A percentile compares a stretch with the other conserved stretches of the same genome.
Conservation (phyloP, 2,329 filamentous ascomycete species). For the Sclerotinia borealis region DNA sequence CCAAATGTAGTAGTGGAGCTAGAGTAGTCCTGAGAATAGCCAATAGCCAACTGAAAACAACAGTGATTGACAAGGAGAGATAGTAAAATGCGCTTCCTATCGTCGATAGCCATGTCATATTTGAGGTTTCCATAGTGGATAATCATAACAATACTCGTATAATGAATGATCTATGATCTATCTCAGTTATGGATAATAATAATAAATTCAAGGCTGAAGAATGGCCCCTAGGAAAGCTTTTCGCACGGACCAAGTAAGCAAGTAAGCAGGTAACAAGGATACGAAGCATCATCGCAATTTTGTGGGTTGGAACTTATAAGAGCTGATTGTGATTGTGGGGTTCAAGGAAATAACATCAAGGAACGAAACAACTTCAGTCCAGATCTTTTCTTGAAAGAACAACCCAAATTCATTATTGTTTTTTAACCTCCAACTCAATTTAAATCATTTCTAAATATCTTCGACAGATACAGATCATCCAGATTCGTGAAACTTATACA, state of each 20-base stretch:
- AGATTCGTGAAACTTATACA: not conserved
- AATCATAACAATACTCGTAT: too few species aligned
- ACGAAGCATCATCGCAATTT: not conserved
- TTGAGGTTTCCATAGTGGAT: constrained; percentile 6
- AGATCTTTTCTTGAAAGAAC: constrained; percentile 2
- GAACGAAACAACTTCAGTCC: constrained; percentile 1
- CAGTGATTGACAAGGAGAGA: constrained; percentile 21
- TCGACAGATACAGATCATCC: not conserved
- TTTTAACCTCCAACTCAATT: not conserved
- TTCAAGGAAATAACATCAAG: not conserved
- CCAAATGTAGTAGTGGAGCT: constrained; percentile 27
- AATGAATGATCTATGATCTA: not conserved
- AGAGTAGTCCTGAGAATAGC: constrained; percentile 19
- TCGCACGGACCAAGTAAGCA: not conserved
- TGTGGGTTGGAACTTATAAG: not conserved
- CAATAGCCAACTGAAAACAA: constrained; percentile 18
- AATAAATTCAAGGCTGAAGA: not conserved
- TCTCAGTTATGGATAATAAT: not conserved
- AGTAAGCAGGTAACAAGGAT: constrained; percentile 1
- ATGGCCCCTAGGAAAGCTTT: not conserved
- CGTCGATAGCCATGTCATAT: constrained; percentile 23
- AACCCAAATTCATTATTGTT: not conserved
- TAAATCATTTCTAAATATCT: not conserved
- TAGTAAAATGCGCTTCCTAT: constrained; percentile 21
- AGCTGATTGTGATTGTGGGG: constrained; percentile 10